Base-by-base conservation (phyloP, 345 rosid species). In the Odontarrhena argentea region DNA sequence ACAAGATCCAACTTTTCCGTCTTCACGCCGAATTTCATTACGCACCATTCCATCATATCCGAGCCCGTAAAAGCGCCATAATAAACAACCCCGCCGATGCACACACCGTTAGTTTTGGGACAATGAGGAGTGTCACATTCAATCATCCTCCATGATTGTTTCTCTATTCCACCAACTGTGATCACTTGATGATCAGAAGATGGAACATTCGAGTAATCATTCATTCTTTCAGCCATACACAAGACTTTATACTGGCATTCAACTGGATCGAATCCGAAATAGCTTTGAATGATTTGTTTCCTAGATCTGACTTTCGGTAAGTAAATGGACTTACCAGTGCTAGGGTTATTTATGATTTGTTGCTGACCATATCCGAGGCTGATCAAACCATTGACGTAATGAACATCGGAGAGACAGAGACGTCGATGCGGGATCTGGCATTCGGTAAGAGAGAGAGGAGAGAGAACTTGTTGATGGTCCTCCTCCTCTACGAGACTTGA, bases 341-440 rank as follows among this genome's bases (percentile, higher is more conserved):
- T 60, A 60, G 64, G 64, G 28, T 42, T 60, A 9, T n/a, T 11
- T 43, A 60, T 44, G 9, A 43, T 3, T 26, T 60, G 64, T 43
- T 42, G 11, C 7, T 1, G 40, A 4, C 51, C 51, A 43, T 3
- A 13, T 28, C 40, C 64, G 8, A 60, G 9, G 12, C 64, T 43
- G 28, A 60, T 30, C 51, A 60, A 43, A 4, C 40, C 64, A 28
- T 60, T 43, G 7, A 28, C 26, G 11, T 43, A 41, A 40, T 41
- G 28, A 28, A 28, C 32, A 28, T 28, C 4, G 32, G 22, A 18
- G 22, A 18, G 22, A 18, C 22, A 18, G 22, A 18, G 22, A 18
- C 22, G 22, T 18, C 22, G 22, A 18, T 18, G 22, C 22, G 22
- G 22, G 22, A 18, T 18, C 22, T 18, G 22, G 22, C 22, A 18